These are phyloP conservation scores for Urostyla sp. DNA, from an alignment of 73 alveolate species.

Conservation along the genomic window DNA sequence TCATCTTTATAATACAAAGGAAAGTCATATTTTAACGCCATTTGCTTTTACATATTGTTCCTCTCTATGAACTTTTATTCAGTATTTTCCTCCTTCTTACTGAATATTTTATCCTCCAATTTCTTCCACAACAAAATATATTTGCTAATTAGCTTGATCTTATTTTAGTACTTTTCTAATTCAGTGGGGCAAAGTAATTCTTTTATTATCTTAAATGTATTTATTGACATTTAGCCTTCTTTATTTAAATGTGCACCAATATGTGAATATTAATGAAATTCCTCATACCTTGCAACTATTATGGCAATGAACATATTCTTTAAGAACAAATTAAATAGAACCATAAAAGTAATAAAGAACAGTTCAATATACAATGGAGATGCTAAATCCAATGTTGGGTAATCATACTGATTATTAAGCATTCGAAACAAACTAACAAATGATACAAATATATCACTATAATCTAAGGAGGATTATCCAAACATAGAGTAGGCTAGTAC, in stretches of 20 bases:
- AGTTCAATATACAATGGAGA: conserved; percentile 53
- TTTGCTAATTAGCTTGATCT: background rate
- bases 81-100: background rate
- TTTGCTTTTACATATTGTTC: background rate
- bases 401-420: conserved; percentile 75
- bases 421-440: conserved; percentile 59
- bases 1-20: conserved; percentile 1
- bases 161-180: background rate
- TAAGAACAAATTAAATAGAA: conserved; percentile 58
- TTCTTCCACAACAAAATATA: conserved; percentile 2
- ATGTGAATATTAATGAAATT: background rate
- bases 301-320: conserved; percentile 79
- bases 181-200: background rate
- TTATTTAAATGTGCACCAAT: background rate
- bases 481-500: conserved; percentile 64
- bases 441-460: conserved; percentile 42
- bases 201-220: background rate
- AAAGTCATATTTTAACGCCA: background rate
- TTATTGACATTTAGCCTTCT: conserved; percentile 1
- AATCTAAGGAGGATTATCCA: conserved; percentile 50
- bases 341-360: conserved; percentile 63
- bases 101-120: background rate
- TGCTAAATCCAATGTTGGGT: conserved; percentile 25
- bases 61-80: background rate
- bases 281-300: conserved; percentile 61